These are phyloP conservation scores for Orobanche coerulescens DNA, from an alignment of 257 asterid genomes.

Conservation along the genomic window DNA sequence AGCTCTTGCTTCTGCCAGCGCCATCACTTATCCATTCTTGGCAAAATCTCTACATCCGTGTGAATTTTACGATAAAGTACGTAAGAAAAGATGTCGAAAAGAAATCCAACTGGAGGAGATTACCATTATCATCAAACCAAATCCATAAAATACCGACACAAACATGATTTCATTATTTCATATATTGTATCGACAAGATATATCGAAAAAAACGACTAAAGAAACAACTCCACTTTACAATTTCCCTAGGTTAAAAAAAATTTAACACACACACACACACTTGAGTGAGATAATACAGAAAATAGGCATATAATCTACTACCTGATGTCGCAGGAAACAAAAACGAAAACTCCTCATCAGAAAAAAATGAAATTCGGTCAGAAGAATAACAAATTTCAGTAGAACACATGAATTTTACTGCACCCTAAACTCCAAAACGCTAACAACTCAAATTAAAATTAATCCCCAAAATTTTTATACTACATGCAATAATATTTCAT, in stretches of 20 bases:
- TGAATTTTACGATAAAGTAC: not conserved
- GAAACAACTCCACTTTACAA: not conserved
- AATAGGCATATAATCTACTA: too few species aligned
- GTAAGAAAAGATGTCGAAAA: not conserved
- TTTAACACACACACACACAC: too few species aligned
- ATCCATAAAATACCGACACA: too few species aligned
- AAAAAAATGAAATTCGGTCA: too few species aligned
- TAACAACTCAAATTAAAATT: not conserved
- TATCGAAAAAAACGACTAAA: not conserved
- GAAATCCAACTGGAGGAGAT: not conserved
- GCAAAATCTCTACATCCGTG: conserved; percentile 16
- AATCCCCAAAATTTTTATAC: not conserved
- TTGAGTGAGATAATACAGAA: too few species aligned
- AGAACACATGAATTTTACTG: not conserved
- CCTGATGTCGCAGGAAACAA: too few species aligned
- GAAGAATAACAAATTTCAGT: not conserved
- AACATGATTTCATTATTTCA: too few species aligned
- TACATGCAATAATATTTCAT: not conserved
- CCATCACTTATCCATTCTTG: conserved; percentile 44
- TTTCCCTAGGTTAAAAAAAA: too few species aligned
- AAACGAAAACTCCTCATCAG: too few species aligned
- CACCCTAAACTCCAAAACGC: not conserved
- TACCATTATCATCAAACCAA: too few species aligned
- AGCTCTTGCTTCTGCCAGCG: conserved; percentile 72
- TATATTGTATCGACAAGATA: too few species aligned